Base-by-base conservation (phyloP, 2,329 filamentous ascomycete species). In the Ophiostoma sp. region DNA sequence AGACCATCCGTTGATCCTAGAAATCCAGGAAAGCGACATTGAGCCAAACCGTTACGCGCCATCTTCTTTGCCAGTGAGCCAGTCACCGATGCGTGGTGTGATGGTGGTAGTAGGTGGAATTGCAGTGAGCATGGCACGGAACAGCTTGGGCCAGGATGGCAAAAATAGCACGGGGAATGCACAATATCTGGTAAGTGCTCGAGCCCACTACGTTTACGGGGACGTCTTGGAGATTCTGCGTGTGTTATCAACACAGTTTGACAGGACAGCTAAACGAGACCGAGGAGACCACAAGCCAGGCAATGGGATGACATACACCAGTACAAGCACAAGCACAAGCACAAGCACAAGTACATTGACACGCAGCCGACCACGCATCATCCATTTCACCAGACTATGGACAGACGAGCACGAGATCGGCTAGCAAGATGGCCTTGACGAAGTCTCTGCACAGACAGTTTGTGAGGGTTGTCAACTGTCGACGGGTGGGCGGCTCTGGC, bases 401-500 rank as follows among this genome's bases (percentile, higher is more conserved):
- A 27, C 27, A 4, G 14, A 49, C 4, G 16, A 49, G 49, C 49
- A 55, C 49, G 11, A 55, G 6, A 18, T 4, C 5, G 16, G 49
- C 49, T 27, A 27, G 27, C 27, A 27, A 27, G 7, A 55, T 18
- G 14, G 49, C 6, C 18, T 27, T 27, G 27, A 55, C 18, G n/a
- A 52, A n/a, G 14, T 36, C 42, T 45, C 42, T 27, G 18, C 18
- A 55, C 6, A 55, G 18, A 11, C 49, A 27, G 49, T 55, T 55
- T n/a, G 49, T 27, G 49, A 55, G 49, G 11, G 49, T 14, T 11
- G 44, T 41, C 42, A 64, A 45, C 60, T 16, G 66, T 11, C 36
- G 41, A 65, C 12, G 16, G 67, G 63, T 65, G 67, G 64, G 67
- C 64, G 67, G 67, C 64, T 68, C 67, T 66, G 42, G 52, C 41